Conservation (phyloP, 176 grass and related monocot genomes). For the Puya raimondii region DNA sequence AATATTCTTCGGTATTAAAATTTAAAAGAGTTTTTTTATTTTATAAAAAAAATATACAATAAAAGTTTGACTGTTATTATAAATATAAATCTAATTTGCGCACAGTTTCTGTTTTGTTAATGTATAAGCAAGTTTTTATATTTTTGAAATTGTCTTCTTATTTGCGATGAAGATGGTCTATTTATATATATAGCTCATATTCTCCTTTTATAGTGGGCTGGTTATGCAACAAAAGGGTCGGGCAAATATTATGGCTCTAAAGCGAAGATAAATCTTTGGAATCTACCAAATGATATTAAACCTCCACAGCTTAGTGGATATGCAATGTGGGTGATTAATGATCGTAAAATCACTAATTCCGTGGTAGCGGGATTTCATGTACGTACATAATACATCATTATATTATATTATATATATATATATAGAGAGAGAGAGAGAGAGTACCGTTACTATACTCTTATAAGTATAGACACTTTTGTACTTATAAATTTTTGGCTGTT, state of each 20-base stretch:
- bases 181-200: neutral
- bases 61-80: too few species aligned
- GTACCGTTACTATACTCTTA: too few species aligned
- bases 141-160: too few species aligned
- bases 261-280: neutral
- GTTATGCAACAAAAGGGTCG: neutral
- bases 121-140: too few species aligned
- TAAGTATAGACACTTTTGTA: too few species aligned
- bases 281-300: neutral
- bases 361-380: neutral
- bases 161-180: neutral
- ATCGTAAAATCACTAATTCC: neutral
- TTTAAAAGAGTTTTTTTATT: too few species aligned
- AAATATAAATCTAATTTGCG: too few species aligned
- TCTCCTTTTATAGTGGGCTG: neutral
- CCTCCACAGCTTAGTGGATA: neutral
- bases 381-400: neutral
- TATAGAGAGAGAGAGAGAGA: too few species aligned
- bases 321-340: neutral
- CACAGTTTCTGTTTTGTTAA: too few species aligned
- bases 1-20: too few species aligned
- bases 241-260: neutral
- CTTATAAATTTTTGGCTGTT: too few species aligned
- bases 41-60: too few species aligned
- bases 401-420: neutral